These are phyloP conservation scores for Aegilops longissima DNA, from an alignment of 176 grass and related monocot genomes.

Conservation along the genomic window DNA sequence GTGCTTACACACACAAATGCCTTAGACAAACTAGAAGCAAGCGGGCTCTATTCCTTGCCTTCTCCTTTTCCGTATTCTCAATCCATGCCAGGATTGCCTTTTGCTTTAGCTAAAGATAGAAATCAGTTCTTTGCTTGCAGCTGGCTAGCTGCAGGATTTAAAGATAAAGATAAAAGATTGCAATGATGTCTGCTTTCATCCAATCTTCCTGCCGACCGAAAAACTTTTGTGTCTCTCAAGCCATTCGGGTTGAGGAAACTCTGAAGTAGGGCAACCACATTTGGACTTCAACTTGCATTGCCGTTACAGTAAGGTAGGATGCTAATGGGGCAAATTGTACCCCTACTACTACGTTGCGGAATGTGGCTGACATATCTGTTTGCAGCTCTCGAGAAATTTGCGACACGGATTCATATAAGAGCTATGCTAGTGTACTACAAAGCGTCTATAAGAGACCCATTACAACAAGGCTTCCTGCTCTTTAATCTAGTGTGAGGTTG, in stretches of 20 bases:
- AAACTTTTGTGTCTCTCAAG: background rate
- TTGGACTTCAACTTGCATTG: background rate
- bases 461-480: no score
- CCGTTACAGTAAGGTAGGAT: background rate
- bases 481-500: no score
- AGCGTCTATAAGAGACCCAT: no score
- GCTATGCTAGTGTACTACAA: no score
- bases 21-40: background rate
- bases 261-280: background rate
- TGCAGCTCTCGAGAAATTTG: no score
- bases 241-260: background rate
- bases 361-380: no score
- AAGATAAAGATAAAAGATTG: background rate
- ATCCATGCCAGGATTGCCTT: background rate
- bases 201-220: background rate
- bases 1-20: background rate
- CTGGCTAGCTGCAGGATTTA: background rate
- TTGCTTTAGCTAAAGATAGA: background rate
- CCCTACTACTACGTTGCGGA: no score
- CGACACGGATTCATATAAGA: no score
- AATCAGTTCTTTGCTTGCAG: background rate
- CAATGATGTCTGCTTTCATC: background rate
- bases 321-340: no score
- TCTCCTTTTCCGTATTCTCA: background rate
- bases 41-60: background rate